These are phyloP conservation scores for Linnemannia exigua DNA, from an alignment of 192 early-diverging fungal genomes.

Conservation along the genomic window DNA sequence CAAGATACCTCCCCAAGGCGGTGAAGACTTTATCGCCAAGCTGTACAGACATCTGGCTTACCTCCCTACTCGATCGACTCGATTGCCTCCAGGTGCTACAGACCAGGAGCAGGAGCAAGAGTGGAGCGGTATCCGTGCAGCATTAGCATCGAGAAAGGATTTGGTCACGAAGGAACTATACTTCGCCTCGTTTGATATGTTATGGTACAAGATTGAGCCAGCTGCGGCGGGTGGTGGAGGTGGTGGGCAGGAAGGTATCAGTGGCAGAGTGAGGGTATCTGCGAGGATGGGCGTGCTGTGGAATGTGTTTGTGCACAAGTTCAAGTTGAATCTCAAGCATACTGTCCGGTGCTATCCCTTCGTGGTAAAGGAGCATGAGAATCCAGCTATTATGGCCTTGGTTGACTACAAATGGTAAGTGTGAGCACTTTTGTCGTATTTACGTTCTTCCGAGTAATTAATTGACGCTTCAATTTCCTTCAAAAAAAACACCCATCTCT, in stretches of 20 bases:
- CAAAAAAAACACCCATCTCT: background rate
- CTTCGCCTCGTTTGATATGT: constrained; percentile 7
- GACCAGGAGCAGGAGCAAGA: background rate
- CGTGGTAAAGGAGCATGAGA: background rate
- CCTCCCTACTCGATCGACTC: background rate
- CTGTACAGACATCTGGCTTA: background rate
- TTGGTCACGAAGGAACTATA: background rate
- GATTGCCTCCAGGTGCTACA: background rate
- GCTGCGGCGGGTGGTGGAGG: background rate
- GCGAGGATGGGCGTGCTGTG: background rate
- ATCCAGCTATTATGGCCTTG: background rate
- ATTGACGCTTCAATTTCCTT: background rate
- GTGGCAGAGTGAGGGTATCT: background rate
- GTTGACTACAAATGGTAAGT: constrained; percentile 38
- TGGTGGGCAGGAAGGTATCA: too few relatives aligned
- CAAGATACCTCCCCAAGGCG: background rate
- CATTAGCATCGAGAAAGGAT: background rate
- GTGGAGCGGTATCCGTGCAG: background rate
- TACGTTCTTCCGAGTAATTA: background rate
- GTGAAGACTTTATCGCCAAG: background rate
- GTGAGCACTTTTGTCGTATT: background rate
- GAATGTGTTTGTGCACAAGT: background rate
- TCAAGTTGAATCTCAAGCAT: background rate
- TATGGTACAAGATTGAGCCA: background rate
- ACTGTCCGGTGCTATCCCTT: background rate